A percentile compares a stretch with the other conserved stretches of the same genome.
Evolutionary conservation across 2,329 filamentous ascomycete genomes (phyloP).

Genomic region (Fusarium citri): DNA sequence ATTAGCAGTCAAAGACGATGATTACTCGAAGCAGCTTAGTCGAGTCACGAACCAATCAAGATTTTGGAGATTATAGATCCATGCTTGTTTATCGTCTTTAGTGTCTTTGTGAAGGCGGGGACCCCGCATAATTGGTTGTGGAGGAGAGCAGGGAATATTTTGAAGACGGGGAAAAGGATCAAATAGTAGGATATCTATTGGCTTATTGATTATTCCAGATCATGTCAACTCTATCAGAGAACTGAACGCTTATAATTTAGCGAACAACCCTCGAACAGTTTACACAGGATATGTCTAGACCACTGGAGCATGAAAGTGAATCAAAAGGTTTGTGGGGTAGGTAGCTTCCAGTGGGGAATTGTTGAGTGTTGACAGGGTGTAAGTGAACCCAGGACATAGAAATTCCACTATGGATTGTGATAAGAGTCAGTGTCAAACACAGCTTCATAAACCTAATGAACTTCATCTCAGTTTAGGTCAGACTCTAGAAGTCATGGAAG

Average conservation of each 20-base stretch:
- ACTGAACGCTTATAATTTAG: not conserved
- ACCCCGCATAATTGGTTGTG: slow-evolving; percentile 31
- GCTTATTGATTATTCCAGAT: not conserved
- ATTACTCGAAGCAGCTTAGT: slow-evolving; percentile 29
- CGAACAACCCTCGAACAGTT: not conserved
- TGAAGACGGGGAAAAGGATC: not conserved
- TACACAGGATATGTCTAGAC: not conserved
- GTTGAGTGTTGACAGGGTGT: not conserved
- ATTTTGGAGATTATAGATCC: slow-evolving; percentile 11
- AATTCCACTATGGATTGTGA: not conserved
- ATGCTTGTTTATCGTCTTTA: slow-evolving; percentile 16
- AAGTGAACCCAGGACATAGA: not conserved
- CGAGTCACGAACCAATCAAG: slow-evolving; percentile 31
- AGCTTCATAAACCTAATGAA: not conserved
- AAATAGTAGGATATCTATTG: not conserved
- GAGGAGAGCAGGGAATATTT: slow-evolving; percentile 3
- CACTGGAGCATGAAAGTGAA: not conserved
- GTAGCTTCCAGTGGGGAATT: slow-evolving; percentile 34
- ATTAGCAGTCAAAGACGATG: slow-evolving; percentile 7
- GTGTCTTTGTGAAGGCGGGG: slow-evolving; percentile 31
- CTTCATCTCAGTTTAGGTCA: not conserved
- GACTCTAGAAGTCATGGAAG: not conserved
- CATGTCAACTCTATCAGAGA: not conserved
- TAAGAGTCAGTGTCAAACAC: not conserved
- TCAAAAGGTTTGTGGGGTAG: slow-evolving; percentile 28